phyloP scores from a whole-genome alignment of 1,284 basidiomycete species.

The Rhodotorula sp. region DNA sequence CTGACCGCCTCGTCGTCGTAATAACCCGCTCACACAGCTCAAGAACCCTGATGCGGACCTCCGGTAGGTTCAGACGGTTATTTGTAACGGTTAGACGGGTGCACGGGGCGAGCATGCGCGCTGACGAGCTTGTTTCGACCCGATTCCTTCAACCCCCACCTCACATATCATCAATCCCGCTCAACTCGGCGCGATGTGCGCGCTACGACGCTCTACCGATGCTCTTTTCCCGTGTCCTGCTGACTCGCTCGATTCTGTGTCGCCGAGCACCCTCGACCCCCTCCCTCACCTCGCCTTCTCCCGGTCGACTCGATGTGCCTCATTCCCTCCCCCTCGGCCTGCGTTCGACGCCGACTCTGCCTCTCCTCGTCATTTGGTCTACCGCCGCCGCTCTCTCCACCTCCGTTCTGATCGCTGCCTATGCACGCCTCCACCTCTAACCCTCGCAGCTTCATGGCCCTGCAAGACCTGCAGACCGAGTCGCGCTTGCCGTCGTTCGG shows the following conservation, averaged over 20 bases:
- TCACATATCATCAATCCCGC: not conserved
- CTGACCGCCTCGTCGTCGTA: too few relatives aligned
- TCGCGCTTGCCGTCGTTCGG: constrained; percentile 58
- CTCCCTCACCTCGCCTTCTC: not conserved
- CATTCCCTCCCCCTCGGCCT: not conserved
- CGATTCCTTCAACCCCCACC: not conserved
- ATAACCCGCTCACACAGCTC: constrained; percentile 22
- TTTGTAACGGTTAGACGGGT: not conserved
- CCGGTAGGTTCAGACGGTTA: constrained; percentile 15
- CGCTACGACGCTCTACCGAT: too few relatives aligned
- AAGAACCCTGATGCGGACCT: constrained; percentile 51
- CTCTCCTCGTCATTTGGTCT: not conserved
- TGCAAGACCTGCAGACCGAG: constrained; percentile 86
- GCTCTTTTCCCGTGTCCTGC: too few relatives aligned
- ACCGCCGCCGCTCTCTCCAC: not conserved
- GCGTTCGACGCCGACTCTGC: not conserved
- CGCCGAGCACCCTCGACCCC: not conserved
- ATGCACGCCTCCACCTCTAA: constrained; percentile 33
- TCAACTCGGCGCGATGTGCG: not conserved
- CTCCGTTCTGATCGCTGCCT: constrained; percentile 19
- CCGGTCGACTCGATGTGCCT: not conserved
- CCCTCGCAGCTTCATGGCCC: constrained; percentile 77
- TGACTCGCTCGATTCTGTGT: not conserved
- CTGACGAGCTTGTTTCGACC: not conserved
- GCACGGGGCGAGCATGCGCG: constrained; percentile 47